phyloP scores from a whole-genome alignment of 306 rosid species.

The Glycine tomentella region DNA sequence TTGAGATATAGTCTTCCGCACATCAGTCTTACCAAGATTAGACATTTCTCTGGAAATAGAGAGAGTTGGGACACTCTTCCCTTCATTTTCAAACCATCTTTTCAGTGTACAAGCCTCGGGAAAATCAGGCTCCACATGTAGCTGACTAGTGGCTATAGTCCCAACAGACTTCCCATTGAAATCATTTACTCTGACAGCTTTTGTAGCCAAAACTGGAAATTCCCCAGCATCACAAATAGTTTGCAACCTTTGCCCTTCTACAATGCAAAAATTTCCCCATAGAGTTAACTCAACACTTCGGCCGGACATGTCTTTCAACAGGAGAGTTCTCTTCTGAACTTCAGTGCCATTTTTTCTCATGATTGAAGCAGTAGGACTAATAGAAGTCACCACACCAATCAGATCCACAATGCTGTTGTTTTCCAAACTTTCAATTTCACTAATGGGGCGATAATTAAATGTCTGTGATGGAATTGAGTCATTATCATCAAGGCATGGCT shows the following conservation, averaged over 20 bases:
- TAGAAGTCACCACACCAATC: conserved; percentile 77
- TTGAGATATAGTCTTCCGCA: conserved; percentile 73
- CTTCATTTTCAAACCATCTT: conserved; percentile 83
- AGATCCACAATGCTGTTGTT: conserved; percentile 69
- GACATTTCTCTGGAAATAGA: conserved; percentile 76
- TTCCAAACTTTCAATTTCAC: conserved; percentile 73
- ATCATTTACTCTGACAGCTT: conserved; percentile 79
- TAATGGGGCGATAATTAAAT: conserved; percentile 70
- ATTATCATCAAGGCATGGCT: conserved; percentile 78
- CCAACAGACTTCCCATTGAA: conserved; percentile 88
- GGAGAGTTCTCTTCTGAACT: conserved; percentile 84
- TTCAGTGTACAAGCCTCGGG: conserved; percentile 65
- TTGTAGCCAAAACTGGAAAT: conserved; percentile 80
- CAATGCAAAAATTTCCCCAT: conserved; percentile 82
- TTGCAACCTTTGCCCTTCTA: conserved; percentile 82
- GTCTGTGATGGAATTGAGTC: conserved; percentile 69
- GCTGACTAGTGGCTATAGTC: conserved; percentile 74
- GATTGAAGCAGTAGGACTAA: conserved; percentile 72
- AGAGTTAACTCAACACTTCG: conserved; percentile 83
- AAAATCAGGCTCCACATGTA: conserved; percentile 73
- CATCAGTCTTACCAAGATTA: conserved; percentile 57
- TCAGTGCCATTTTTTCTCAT: conserved; percentile 89
- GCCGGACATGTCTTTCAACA: conserved; percentile 82
- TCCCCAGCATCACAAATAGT: conserved; percentile 74
- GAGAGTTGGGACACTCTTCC: conserved; percentile 64